Conservation (phyloP, 78 protist species). For the Dictyostelium capitatum region DNA sequence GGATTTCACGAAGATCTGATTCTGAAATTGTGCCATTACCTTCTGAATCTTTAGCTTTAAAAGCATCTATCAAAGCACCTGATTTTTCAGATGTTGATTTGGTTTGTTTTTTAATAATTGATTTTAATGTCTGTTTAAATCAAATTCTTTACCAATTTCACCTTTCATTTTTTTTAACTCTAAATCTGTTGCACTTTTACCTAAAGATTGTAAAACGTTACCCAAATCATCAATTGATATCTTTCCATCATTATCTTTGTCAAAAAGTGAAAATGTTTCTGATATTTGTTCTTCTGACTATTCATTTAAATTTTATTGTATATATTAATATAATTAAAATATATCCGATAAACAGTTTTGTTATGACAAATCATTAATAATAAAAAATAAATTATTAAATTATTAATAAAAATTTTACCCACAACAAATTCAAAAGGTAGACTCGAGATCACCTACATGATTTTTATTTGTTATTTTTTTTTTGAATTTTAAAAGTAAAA, state of each 20-base stretch:
- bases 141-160: constrained; percentile 30
- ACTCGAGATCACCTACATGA: too few species aligned
- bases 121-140: too few species aligned
- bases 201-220: constrained; percentile 1
- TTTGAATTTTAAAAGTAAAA: too few species aligned
- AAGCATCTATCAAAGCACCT: background rate
- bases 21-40: background rate
- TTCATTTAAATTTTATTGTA: too few species aligned
- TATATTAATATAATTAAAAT: too few species aligned
- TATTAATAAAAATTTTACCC: too few species aligned
- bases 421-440: too few species aligned
- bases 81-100: background rate
- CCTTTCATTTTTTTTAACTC: constrained; percentile 11
- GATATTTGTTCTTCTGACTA: constrained; percentile 40
- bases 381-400: too few species aligned
- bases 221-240: constrained; percentile 11
- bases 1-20: background rate
- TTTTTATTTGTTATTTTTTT: too few species aligned
- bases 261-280: constrained; percentile 25
- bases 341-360: too few species aligned
- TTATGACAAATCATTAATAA: too few species aligned
- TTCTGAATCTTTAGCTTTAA: background rate
- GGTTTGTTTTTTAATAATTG: too few species aligned
- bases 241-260: constrained; percentile 58
- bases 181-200: constrained; percentile 24